A percentile compares a stretch with the other conserved stretches of the same genome.
Conservation (phyloP, 257 asterid genomes). For the Solanum clarkiae region DNA sequence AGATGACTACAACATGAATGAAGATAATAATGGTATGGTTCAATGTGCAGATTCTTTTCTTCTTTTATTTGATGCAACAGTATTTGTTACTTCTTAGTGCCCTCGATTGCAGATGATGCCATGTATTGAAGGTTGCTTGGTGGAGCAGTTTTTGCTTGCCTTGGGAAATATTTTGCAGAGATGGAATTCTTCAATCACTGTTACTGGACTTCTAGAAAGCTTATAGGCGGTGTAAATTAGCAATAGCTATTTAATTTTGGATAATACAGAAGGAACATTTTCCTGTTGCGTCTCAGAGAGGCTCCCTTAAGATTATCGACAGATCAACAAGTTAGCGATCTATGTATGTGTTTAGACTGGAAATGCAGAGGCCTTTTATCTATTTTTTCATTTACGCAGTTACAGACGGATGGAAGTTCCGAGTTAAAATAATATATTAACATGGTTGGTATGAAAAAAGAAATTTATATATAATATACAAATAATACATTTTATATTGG, state of each 20-base stretch:
- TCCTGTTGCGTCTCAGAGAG: neutral
- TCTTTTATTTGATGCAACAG: neutral
- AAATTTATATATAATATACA: neutral
- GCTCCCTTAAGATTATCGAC: too few relatives aligned
- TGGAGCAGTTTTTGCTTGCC: neutral
- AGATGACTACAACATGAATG: constrained; percentile 52
- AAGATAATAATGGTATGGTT: constrained; percentile 35
- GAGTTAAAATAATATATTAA: neutral
- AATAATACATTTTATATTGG: too few relatives aligned
- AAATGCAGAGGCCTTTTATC: neutral
- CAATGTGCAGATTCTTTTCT: neutral
- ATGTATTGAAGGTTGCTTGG: neutral
- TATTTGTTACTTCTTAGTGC: neutral
- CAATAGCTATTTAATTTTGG: neutral
- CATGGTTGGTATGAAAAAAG: neutral
- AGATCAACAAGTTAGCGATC: too few relatives aligned
- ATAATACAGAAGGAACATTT: neutral
- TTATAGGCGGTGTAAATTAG: neutral
- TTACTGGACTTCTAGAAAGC: neutral
- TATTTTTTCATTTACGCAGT: neutral
- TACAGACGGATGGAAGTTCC: neutral
- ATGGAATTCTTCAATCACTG: neutral
- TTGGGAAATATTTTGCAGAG: neutral
- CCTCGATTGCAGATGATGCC: neutral
- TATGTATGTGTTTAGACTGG: too few relatives aligned